Conservation (phyloP, 2,329 filamentous ascomycete genomes). For the Aspergillus aculeatinus region DNA sequence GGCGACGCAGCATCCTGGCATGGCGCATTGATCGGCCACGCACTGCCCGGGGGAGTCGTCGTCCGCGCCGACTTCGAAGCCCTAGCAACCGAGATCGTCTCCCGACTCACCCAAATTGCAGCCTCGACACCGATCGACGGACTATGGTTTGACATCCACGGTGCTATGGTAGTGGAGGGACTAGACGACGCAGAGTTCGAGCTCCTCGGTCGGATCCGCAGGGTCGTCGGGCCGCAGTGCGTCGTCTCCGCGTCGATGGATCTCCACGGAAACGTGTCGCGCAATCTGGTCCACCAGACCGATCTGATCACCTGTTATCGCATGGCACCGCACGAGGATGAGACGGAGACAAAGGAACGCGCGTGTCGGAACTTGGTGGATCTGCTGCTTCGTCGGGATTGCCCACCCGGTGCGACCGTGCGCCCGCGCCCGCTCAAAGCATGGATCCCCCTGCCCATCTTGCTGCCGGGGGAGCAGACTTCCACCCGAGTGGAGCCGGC, state of each 20-base stretch:
- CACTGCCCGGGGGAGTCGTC: conserved; percentile 46
- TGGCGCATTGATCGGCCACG: conserved; percentile 52
- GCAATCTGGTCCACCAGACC: conserved; percentile 49
- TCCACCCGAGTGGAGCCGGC: conserved; percentile 56
- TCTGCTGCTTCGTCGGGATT: conserved; percentile 34
- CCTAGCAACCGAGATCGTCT: conserved; percentile 44
- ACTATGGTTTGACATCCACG: conserved; percentile 58
- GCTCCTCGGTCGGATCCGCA: conserved; percentile 48
- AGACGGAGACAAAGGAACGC: conserved; percentile 51
- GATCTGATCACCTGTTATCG: conserved; percentile 57
- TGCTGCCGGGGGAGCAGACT: conserved; percentile 57
- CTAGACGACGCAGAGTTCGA: conserved; percentile 52
- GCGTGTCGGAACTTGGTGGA: conserved; percentile 52
- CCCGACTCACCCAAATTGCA: conserved; percentile 40
- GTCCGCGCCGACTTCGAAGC: conserved; percentile 47
- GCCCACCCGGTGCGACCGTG: background rate
- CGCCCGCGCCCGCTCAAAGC: conserved; percentile 48
- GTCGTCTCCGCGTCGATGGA: conserved; percentile 58
- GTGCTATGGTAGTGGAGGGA: conserved; percentile 55
- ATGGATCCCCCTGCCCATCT: conserved; percentile 53
- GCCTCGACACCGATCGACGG: conserved; percentile 44
- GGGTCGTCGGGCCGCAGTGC: conserved; percentile 47
- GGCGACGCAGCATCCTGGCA: conserved; percentile 49
- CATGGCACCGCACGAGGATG: conserved; percentile 54
- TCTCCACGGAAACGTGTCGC: conserved; percentile 56